Percentiles rank a stretch among this genome's conserved stretches.
Conservation (phyloP, 208 protist species). For the Crithidia expoeki region DNA sequence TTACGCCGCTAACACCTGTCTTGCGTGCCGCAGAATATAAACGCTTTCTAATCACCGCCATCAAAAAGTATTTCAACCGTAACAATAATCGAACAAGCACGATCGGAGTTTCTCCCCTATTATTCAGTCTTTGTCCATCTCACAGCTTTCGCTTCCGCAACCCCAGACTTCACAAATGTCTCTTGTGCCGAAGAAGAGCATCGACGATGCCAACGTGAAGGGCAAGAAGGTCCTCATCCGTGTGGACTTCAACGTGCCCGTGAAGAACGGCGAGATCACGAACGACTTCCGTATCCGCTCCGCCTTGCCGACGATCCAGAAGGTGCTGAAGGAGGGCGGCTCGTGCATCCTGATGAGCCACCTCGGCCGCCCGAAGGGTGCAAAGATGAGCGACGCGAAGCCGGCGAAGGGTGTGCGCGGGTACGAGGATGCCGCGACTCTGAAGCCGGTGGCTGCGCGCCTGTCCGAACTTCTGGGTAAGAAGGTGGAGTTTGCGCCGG, state of each 20-base stretch:
- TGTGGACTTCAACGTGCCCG: conserved; percentile 99
- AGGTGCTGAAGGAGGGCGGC: conserved; percentile 92
- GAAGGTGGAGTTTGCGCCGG: conserved; percentile 67
- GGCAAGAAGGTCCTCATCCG: conserved; percentile 96
- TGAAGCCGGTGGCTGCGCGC: conserved; percentile 89
- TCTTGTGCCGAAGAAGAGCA: conserved; percentile 76
- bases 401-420: conserved; percentile 49
- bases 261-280: conserved; percentile 95
- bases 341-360: conserved; percentile 96
- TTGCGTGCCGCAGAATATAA: background rate
- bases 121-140: conserved; percentile 7
- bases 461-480: conserved; percentile 89
- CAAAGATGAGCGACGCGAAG: conserved; percentile 61
- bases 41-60: background rate
- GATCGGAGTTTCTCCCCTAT: background rate
- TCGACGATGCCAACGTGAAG: conserved; percentile 77
- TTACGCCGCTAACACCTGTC: too few relatives aligned
- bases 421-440: conserved; percentile 84
- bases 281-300: conserved; percentile 95
- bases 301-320: conserved; percentile 95
- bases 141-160: background rate
- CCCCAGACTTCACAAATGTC: conserved; percentile 38
- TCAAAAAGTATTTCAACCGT: background rate
- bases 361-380: conserved; percentile 98
- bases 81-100: too few relatives aligned